A percentile compares a stretch with the other conserved stretches of the same genome.
Evolutionary conservation across 768 basidiomycete genomes (phyloP).

Genomic region (Boletus tomentosulus): DNA sequence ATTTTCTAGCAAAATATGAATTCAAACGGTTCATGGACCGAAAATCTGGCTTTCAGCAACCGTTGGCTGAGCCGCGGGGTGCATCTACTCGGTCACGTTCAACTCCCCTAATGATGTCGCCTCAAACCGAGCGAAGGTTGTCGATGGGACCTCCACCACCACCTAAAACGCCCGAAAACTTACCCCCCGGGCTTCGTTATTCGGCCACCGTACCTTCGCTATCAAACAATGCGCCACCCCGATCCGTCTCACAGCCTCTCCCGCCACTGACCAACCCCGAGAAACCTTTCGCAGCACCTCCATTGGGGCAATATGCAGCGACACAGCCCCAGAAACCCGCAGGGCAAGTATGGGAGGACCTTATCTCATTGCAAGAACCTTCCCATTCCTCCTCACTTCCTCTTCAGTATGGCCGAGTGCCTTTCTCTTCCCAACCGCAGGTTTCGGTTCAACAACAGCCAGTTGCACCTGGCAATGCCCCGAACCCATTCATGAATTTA

Average conservation of each 20-base stretch:
- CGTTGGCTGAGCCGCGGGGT: constrained; percentile 40
- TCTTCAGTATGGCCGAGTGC: constrained; percentile 33
- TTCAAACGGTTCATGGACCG: constrained; percentile 63
- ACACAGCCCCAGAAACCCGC: constrained; percentile 15
- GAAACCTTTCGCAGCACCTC: constrained; percentile 7
- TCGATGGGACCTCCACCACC: constrained; percentile 27
- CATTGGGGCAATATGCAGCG: constrained; percentile 1
- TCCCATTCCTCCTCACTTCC: constrained; percentile 41
- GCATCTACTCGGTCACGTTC: constrained; percentile 24
- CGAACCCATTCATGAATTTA: constrained; percentile 22
- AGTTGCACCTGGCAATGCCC: neutral
- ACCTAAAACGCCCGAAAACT: constrained; percentile 26
- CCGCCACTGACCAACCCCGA: constrained; percentile 12
- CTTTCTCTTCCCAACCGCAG: constrained; percentile 17
- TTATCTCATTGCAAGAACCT: constrained; percentile 45
- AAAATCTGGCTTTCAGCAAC: constrained; percentile 34
- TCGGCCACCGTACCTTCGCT: constrained; percentile 10
- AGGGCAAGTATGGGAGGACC: constrained; percentile 57
- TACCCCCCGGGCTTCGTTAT: constrained; percentile 17
- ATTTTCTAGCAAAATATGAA: constrained; percentile 71
- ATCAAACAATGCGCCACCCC: constrained; percentile 13
- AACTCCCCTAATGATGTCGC: constrained; percentile 10
- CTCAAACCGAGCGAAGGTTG: constrained; percentile 8
- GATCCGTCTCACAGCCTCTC: constrained; percentile 38
- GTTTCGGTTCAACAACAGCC: constrained; percentile 6